Evolutionary conservation across 148 eudicot genomes (phyloP).

Genomic region (Euryodendron excelsum): DNA sequence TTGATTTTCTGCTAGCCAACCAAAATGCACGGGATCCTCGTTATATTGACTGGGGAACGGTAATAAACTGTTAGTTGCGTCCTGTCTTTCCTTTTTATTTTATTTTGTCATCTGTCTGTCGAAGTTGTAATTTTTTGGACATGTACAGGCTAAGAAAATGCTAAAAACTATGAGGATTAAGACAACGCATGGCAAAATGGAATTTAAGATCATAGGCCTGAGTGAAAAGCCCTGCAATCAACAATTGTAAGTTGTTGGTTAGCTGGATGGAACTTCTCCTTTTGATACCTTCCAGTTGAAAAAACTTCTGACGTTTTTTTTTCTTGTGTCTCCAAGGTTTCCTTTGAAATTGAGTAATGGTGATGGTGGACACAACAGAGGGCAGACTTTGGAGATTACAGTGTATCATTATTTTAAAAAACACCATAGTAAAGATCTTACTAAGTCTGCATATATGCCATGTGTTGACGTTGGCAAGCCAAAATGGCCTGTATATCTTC

Average conservation of each 20-base stretch:
- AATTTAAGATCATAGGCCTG: slow-evolving; percentile 72
- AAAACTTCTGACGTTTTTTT: slow-evolving; percentile 17
- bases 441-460: slow-evolving; percentile 67
- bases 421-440: slow-evolving; percentile 50
- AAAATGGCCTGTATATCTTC: slow-evolving; percentile 65
- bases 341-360: slow-evolving; percentile 39
- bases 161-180: slow-evolving; percentile 66
- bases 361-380: slow-evolving; percentile 38
- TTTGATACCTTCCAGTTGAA: background rate
- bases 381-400: slow-evolving; percentile 44
- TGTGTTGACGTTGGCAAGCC: slow-evolving; percentile 93
- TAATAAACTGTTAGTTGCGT: slow-evolving; percentile 18
- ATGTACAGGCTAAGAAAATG: slow-evolving; percentile 67
- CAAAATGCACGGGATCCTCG: slow-evolving; percentile 61
- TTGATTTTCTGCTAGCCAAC: slow-evolving; percentile 67
- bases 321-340: slow-evolving; percentile 40
- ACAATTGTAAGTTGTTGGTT: slow-evolving; percentile 50
- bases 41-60: slow-evolving; percentile 77
- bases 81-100: background rate
- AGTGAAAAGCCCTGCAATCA: slow-evolving; percentile 79
- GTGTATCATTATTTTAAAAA: slow-evolving; percentile 69
- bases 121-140: slow-evolving; percentile 13
- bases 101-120: background rate
- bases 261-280: background rate
- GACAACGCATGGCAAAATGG: slow-evolving; percentile 61